Evolutionary conservation across 768 basidiomycete genomes (phyloP), one percentile per base, ranked within the genome.

Genomic region (Mycena rosella): DNA sequence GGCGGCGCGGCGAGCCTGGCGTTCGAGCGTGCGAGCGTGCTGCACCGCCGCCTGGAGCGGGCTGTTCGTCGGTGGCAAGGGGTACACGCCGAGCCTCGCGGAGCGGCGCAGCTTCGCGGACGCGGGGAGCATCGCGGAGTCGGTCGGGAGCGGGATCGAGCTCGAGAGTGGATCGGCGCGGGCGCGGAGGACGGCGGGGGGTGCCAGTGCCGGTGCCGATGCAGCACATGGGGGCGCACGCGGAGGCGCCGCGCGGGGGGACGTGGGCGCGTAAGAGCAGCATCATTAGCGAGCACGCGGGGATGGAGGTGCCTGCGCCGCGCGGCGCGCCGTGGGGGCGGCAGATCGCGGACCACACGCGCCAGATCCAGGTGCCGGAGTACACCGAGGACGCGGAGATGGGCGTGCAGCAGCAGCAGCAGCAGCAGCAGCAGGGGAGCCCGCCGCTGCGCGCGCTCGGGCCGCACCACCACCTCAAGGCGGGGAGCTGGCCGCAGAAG

Each of bases 401-500:
- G n/a, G n/a, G n/a, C n/a, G n/a, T n/a, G n/a, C n/a, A n/a, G n/a
- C n/a, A n/a, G n/a, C n/a, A n/a, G n/a, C n/a, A n/a, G n/a, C n/a
- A n/a, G n/a, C n/a, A n/a, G n/a, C n/a, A n/a, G n/a, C n/a, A n/a
- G n/a, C n/a, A n/a, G n/a, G n/a, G n/a, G n/a, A n/a, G n/a, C n/a
- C 14, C 38, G 42, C 42, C 20, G 54, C 52, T 14, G n/a, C 44
- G 7, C 30, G 5, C 22, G 30, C 29, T 14, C n/a, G 20, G 32
- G 45, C 45, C 17, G 26, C 59, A 48, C 14, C 53, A 48, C 5
- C 66, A 62, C 17, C 32, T 52, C 29, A 56, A 49, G 40, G 34
- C 54, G 8, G 66, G 60, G 30, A 67, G 59, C 60, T 67, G 66
- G 66, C 66, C 60, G 24, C 38, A 62, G 38, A 61, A 67, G 60